phyloP scores from a whole-genome alignment of 257 asterid genomes.

The Gardenia jasminoides region DNA sequence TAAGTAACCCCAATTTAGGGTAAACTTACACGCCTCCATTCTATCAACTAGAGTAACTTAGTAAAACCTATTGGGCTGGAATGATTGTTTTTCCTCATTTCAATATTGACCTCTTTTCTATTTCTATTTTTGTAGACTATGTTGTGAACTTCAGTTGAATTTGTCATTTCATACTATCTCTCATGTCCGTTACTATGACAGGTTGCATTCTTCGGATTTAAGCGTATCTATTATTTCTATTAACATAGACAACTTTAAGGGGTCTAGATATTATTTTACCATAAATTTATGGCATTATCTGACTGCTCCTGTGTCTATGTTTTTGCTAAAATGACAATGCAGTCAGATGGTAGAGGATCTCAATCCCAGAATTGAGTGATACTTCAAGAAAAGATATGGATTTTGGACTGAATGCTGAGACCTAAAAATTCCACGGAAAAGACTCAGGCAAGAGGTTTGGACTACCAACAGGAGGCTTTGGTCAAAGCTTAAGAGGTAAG shows the following conservation, averaged over 20 bases:
- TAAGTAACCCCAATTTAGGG: neutral
- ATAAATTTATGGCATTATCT: neutral
- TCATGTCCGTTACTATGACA: neutral
- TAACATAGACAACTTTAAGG: neutral
- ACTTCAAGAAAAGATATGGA: conserved; percentile 76
- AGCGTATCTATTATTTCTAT: too few species aligned
- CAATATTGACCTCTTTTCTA: neutral
- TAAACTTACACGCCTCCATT: neutral
- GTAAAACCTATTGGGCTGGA: neutral
- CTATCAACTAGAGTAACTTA: too few species aligned
- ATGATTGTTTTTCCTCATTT: neutral
- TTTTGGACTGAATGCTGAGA: conserved; percentile 95
- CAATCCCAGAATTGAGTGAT: conserved; percentile 29
- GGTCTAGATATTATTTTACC: too few species aligned
- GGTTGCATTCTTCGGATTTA: too few species aligned
- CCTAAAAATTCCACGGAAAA: conserved; percentile 50
- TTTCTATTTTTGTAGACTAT: neutral
- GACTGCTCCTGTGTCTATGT: neutral
- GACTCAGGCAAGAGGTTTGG: conserved; percentile 29
- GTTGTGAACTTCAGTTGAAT: neutral
- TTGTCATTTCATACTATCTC: neutral
- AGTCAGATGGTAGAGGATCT: conserved; percentile 42
- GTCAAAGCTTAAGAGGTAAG: conserved; percentile 61
- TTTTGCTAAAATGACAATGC: conserved; percentile 7
- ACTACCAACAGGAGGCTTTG: conserved; percentile 37